These are phyloP conservation scores for Hypomontagnella submonticulosa DNA, from an alignment of 495 filamentous ascomycete species.

Conservation along the genomic window DNA sequence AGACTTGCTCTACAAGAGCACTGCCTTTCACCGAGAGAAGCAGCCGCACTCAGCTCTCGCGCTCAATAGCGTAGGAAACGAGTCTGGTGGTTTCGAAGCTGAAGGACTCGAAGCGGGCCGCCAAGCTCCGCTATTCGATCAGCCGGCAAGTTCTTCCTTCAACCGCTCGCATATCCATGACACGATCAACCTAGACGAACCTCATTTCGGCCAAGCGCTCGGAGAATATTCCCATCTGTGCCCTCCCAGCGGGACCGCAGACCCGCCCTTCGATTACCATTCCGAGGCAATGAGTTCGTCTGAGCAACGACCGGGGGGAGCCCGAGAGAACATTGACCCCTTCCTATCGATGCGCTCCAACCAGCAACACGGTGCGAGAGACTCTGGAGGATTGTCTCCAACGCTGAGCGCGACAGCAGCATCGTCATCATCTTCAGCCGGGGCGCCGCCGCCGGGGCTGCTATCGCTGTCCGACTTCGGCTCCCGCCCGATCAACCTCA, in stretches of 20 bases:
- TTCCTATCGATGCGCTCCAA: conserved; percentile 8
- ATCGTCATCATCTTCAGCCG: not conserved
- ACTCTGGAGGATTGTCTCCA: not conserved
- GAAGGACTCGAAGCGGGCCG: conserved; percentile 14
- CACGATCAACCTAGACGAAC: conserved; percentile 22
- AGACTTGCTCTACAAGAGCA: conserved; percentile 15
- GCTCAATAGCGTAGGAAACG: conserved; percentile 8
- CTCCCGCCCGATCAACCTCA: conserved; percentile 28
- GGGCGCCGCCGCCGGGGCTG: not conserved
- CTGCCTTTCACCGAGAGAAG: not conserved
- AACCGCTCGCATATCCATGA: conserved; percentile 21
- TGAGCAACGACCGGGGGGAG: not conserved
- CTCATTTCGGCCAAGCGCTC: conserved; percentile 26
- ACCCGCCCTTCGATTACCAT: conserved; percentile 34
- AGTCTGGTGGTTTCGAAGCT: conserved; percentile 9
- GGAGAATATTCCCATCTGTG: conserved; percentile 27
- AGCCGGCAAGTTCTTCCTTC: conserved; percentile 23
- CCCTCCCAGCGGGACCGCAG: not conserved
- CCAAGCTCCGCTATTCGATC: conserved; percentile 31
- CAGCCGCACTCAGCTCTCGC: not conserved
- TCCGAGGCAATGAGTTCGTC: conserved; percentile 16
- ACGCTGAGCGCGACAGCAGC: not conserved
- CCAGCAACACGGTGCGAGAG: not conserved
- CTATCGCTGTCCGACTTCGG: conserved; percentile 24
- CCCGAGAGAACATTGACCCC: not conserved